Conservation (phyloP, 768 basidiomycete species). For the Terana coerulea region DNA sequence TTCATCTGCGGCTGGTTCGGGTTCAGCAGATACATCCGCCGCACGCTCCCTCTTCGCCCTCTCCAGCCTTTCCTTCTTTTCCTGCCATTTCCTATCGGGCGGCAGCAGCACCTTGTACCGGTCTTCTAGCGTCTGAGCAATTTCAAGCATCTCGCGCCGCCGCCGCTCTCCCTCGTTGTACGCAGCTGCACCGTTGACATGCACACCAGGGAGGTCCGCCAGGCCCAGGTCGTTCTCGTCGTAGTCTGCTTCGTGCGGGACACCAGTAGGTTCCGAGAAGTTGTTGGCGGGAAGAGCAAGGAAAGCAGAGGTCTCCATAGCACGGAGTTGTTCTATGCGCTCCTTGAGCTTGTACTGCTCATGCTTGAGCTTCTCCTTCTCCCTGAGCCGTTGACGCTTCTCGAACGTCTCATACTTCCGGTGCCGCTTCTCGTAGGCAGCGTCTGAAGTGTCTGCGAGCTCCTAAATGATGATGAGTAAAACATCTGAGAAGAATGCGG, state of each 20-base stretch:
- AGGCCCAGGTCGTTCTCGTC: slow-evolving; percentile 11
- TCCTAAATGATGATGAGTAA: slow-evolving; percentile 35
- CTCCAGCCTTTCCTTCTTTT: slow-evolving; percentile 17
- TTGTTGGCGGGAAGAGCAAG: slow-evolving; percentile 54
- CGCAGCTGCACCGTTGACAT: slow-evolving; percentile 33
- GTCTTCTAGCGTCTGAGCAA: slow-evolving; percentile 61
- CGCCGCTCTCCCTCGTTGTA: slow-evolving; percentile 70
- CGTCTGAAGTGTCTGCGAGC: slow-evolving; percentile 70
- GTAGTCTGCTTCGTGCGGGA: slow-evolving; percentile 26
- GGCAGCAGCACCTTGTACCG: slow-evolving; percentile 75
- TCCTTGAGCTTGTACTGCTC: slow-evolving; percentile 91
- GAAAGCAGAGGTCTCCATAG: slow-evolving; percentile 71
- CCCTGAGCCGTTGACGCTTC: slow-evolving; percentile 78
- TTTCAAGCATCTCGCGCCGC: slow-evolving; percentile 67
- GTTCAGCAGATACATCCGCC: slow-evolving; percentile 6
- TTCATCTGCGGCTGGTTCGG: slow-evolving; percentile 9
- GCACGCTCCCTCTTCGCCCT: slow-evolving; percentile 11
- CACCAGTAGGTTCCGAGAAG: slow-evolving; percentile 39
- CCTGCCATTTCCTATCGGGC: slow-evolving; percentile 39
- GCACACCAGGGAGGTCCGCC: slow-evolving; percentile 28
- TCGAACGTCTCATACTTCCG: slow-evolving; percentile 85
- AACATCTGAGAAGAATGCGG: slow-evolving; percentile 6
- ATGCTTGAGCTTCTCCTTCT: slow-evolving; percentile 89
- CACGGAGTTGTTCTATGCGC: slow-evolving; percentile 77
- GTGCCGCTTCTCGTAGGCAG: slow-evolving; percentile 77